These are phyloP conservation scores for Mycena polygramma DNA, from an alignment of 768 basidiomycete species.

Conservation along the genomic window DNA sequence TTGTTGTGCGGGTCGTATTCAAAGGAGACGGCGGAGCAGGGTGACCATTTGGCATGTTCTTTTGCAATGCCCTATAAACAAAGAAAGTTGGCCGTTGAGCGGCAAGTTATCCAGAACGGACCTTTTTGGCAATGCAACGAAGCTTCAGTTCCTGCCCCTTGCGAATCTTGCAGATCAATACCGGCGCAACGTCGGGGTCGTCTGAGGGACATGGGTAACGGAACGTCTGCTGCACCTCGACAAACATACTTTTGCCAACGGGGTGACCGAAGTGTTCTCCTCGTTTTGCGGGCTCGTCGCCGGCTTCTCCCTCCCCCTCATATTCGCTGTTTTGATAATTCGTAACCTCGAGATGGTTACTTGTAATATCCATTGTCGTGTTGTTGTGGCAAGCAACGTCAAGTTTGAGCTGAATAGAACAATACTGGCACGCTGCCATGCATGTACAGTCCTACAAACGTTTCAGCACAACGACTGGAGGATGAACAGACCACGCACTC, in stretches of 20 bases:
- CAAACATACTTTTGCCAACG: conserved; percentile 79
- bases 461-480: conserved; percentile 3
- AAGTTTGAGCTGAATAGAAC: conserved; percentile 87
- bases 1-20: conserved; percentile 99
- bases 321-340: conserved; percentile 46
- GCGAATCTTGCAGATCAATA: conserved; percentile 91
- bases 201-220: conserved; percentile 53
- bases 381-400: conserved; percentile 80
- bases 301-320: conserved; percentile 59
- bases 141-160: conserved; percentile 93
- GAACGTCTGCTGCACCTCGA: not conserved
- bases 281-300: conserved; percentile 83
- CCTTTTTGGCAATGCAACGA: conserved; percentile 94
- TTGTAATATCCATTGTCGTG: conserved; percentile 88
- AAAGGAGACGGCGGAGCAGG: conserved; percentile 93
- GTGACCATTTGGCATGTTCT: conserved; percentile 99
- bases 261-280: conserved; percentile 83
- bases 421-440: conserved; percentile 84
- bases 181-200: conserved; percentile 72
- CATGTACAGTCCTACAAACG: conserved; percentile 89
- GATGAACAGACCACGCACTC: conserved; percentile 59
- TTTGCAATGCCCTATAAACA: conserved; percentile 89
- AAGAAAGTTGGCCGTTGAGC: conserved; percentile 6
- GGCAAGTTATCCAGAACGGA: conserved; percentile 45
- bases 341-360: conserved; percentile 81